Conservation (phyloP, 495 filamentous ascomycete species). For the Corynascus novoguineensis region DNA sequence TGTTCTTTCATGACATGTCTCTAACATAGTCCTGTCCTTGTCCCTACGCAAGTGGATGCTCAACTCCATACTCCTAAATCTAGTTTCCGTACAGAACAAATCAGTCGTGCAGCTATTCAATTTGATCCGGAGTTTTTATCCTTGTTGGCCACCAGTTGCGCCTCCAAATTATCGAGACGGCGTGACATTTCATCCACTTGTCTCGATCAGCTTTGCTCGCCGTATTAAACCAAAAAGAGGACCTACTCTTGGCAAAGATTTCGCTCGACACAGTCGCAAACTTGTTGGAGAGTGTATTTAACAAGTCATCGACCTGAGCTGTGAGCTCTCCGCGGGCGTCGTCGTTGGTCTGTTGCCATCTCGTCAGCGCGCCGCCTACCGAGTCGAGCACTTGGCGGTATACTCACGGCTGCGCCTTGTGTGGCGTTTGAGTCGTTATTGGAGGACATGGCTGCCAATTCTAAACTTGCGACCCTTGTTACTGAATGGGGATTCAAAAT, state of each 20-base stretch:
- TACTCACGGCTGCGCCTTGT: conserved; percentile 32
- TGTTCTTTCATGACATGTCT: background rate
- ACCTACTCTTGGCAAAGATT: conserved; percentile 80
- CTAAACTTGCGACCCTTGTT: background rate
- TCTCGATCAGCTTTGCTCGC: background rate
- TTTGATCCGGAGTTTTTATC: conserved; percentile 31
- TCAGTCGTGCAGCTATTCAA: background rate
- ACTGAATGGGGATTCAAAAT: too few relatives aligned
- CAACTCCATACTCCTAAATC: background rate
- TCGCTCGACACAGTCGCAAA: conserved; percentile 75
- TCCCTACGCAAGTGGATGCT: background rate
- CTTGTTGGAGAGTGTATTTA: conserved; percentile 77
- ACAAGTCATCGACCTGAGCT: conserved; percentile 74
- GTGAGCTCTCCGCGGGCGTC: conserved; percentile 57
- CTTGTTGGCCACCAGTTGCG: conserved; percentile 54
- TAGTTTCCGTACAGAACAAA: background rate
- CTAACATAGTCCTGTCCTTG: background rate
- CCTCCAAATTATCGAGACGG: conserved; percentile 81
- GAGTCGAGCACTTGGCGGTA: background rate
- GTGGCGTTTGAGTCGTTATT: conserved; percentile 27
- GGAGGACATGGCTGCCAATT: conserved; percentile 23
- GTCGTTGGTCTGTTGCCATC: conserved; percentile 30
- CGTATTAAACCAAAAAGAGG: conserved; percentile 2
- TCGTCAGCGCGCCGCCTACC: background rate
- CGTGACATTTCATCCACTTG: conserved; percentile 94